Conservation (phyloP, 495 filamentous ascomycete species). For the Delitschia confertaspora region DNA sequence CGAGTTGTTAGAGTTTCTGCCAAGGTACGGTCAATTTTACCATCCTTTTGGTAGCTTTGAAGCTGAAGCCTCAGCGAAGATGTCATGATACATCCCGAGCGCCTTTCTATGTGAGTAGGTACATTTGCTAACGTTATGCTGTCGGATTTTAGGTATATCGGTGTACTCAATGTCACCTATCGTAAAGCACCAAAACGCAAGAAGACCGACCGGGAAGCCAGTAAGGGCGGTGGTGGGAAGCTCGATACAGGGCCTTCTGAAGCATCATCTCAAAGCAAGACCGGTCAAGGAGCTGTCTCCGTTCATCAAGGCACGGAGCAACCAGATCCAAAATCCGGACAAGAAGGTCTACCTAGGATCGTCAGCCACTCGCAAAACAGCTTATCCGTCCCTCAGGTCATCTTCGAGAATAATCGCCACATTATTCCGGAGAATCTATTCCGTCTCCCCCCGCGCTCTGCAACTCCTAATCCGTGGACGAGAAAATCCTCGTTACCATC, state of each 20-base stretch:
- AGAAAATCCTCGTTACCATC: conserved; percentile 14
- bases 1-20: conserved; percentile 79
- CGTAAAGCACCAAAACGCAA: conserved; percentile 68
- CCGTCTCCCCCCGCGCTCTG: conserved; percentile 33
- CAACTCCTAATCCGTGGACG: conserved; percentile 24
- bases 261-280: conserved; percentile 4
- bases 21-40: conserved; percentile 57
- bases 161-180: conserved; percentile 93
- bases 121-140: conserved; percentile 32
- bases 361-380: conserved; percentile 69
- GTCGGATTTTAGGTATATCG: conserved; percentile 66
- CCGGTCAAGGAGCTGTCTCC: background rate
- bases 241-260: conserved; percentile 5
- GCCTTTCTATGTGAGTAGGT: conserved; percentile 9
- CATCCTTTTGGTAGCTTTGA: conserved; percentile 25
- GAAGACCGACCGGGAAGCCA: conserved; percentile 35
- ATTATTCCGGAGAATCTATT: conserved; percentile 83
- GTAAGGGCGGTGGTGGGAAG: conserved; percentile 1
- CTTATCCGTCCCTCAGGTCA: conserved; percentile 73
- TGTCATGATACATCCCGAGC: conserved; percentile 9
- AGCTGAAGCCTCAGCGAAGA: conserved; percentile 36
- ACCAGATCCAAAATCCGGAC: background rate
- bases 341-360: conserved; percentile 48
- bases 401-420: conserved; percentile 90
- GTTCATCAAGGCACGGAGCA: no score